A percentile compares a stretch with the other conserved stretches of the same genome.
Evolutionary conservation across 352 stramenopile species (phyloP).

Genomic region (Elongisporangium anandrum): DNA sequence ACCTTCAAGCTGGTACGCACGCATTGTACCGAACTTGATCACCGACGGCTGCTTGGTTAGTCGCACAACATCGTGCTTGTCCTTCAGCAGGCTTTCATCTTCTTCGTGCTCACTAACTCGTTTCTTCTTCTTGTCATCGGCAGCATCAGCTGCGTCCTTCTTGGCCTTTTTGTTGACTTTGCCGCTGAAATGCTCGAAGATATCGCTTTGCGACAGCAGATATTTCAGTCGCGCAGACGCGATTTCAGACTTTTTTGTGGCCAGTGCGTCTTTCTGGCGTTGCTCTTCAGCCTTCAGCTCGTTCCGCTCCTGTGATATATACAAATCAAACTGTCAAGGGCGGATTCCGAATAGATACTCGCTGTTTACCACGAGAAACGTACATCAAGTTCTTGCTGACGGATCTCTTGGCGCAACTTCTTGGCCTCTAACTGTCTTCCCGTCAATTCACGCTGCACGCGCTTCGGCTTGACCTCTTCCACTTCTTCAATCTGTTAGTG

Average conservation of each 20-base stretch:
- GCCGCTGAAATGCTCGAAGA: conserved; percentile 97
- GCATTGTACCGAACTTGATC: conserved; percentile 95
- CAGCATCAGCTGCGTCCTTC: conserved; percentile 29
- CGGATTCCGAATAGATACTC: not conserved
- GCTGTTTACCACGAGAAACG: not conserved
- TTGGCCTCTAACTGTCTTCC: conserved; percentile 74
- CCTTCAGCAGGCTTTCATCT: conserved; percentile 66
- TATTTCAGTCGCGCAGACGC: conserved; percentile 90
- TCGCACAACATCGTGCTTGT: conserved; percentile 87
- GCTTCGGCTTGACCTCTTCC: conserved; percentile 39
- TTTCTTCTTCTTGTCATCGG: conserved; percentile 78
- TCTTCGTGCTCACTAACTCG: conserved; percentile 83
- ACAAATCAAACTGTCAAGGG: not conserved
- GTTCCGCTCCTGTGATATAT: conserved; percentile 34
- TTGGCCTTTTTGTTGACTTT: conserved; percentile 71
- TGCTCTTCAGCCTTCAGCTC: conserved; percentile 73
- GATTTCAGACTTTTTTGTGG: conserved; percentile 74
- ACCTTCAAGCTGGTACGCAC: conserved; percentile 98
- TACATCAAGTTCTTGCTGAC: conserved; percentile 57
- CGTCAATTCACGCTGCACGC: conserved; percentile 38
- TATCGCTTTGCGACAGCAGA: conserved; percentile 95
- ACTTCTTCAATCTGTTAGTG: conserved; percentile 17
- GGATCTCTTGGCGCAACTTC: conserved; percentile 58
- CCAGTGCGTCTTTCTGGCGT: conserved; percentile 76
- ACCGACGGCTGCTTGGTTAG: conserved; percentile 88